Conservation (phyloP, 352 stramenopile genomes). For the Phytophthora multivora region DNA sequence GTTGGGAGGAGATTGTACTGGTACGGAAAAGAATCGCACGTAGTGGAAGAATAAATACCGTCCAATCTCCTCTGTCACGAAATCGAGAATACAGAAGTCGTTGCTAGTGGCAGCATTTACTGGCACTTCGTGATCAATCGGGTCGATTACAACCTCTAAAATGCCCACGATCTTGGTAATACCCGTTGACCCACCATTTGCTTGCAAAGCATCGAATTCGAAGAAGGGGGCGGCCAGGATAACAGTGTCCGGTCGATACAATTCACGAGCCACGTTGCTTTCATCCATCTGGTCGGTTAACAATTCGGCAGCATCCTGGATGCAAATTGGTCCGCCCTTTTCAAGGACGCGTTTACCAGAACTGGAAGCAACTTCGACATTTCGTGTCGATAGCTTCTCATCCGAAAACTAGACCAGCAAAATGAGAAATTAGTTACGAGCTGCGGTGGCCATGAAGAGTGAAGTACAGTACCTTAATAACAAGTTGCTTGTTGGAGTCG, state of each 20-base stretch:
- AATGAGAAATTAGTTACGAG: not conserved
- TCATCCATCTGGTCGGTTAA: constrained; percentile 17
- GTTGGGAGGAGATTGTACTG: not conserved
- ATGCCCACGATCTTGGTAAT: constrained; percentile 55
- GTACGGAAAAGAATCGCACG: constrained; percentile 61
- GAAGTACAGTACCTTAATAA: constrained; percentile 60
- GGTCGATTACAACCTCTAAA: constrained; percentile 64
- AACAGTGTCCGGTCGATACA: constrained; percentile 49
- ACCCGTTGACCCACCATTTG: constrained; percentile 20
- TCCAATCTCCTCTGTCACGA: constrained; percentile 64
- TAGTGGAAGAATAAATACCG: constrained; percentile 84
- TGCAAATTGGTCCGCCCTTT: constrained; percentile 29
- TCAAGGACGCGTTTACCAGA: constrained; percentile 42
- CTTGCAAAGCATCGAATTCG: constrained; percentile 23
- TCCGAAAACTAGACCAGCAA: constrained; percentile 55
- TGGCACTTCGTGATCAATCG: constrained; percentile 10
- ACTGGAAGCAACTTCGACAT: constrained; percentile 38
- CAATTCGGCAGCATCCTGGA: constrained; percentile 27
- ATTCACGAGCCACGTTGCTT: constrained; percentile 31
- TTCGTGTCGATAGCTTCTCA: constrained; percentile 50
- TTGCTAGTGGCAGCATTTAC: constrained; percentile 44
- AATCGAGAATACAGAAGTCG: constrained; percentile 70
- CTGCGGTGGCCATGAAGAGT: not conserved
- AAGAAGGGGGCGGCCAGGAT: constrained; percentile 54
- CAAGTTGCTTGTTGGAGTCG: constrained; percentile 33